A percentile compares a stretch with the other conserved stretches of the same genome.
These are phyloP conservation scores for Pseudomassariella vexata DNA, from an alignment of 2,329 filamentous ascomycete genomes.

Conservation along the genomic window DNA sequence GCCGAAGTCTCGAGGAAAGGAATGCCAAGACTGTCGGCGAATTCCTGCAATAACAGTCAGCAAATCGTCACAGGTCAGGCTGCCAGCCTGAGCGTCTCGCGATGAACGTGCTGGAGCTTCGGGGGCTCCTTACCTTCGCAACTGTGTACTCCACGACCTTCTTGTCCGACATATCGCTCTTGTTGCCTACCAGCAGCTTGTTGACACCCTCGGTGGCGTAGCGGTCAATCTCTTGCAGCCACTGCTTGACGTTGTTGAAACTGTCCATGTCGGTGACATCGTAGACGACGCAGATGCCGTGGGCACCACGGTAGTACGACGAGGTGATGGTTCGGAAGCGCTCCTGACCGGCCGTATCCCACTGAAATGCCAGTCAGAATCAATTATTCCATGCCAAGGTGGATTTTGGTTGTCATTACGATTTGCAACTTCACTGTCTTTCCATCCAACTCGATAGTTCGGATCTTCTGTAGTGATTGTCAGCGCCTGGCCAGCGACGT, in stretches of 20 bases:
- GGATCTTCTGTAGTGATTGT: conserved; percentile 98
- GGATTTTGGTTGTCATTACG: conserved; percentile 50
- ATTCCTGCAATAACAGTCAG: conserved; percentile 59
- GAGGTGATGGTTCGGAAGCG: conserved; percentile 99
- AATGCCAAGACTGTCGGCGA: conserved; percentile 96
- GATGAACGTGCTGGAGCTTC: neutral
- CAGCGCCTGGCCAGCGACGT: too few species aligned
- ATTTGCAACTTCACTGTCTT: conserved; percentile 99
- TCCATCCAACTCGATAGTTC: conserved; percentile 97
- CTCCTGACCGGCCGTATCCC: conserved; percentile 98
- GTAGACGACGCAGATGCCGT: conserved; percentile 99
- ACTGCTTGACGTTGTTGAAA: conserved; percentile 99
- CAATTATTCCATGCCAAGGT: too few species aligned
- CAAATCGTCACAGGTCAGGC: neutral
- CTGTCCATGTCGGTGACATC: conserved; percentile 99
- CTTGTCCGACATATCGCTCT: conserved; percentile 99
- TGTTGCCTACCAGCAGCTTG: conserved; percentile 99
- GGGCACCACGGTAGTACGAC: conserved; percentile 97
- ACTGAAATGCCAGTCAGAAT: conserved; percentile 51
- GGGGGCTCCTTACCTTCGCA: conserved; percentile 71
- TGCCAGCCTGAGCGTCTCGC: too few species aligned
- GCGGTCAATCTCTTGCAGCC: conserved; percentile 98
- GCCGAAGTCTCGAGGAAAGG: conserved; percentile 99
- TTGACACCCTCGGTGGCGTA: conserved; percentile 99
- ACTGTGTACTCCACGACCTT: conserved; percentile 99